Evolutionary conservation across 352 stramenopile species (phyloP).

Genomic region (Globisporangium nagaii): DNA sequence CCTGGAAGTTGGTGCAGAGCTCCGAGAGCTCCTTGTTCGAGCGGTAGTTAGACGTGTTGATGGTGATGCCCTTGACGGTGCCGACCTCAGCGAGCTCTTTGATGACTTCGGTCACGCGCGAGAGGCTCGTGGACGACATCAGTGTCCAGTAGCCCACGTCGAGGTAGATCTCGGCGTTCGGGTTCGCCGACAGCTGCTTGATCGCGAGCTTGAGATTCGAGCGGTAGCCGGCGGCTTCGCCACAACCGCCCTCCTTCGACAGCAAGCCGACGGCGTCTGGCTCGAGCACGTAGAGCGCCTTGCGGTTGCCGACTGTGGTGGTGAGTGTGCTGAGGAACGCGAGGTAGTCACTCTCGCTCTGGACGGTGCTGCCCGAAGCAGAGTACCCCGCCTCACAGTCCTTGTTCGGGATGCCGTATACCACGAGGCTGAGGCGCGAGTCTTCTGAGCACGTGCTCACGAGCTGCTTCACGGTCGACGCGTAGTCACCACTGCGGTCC

Average conservation of each 20-base stretch:
- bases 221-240: slow-evolving; percentile 22
- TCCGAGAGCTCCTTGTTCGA: slow-evolving; percentile 34
- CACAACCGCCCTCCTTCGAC: slow-evolving; percentile 25
- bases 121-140: slow-evolving; percentile 13
- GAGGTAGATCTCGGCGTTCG: slow-evolving; percentile 69
- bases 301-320: slow-evolving; percentile 31
- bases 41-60: slow-evolving; percentile 82
- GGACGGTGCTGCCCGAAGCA: slow-evolving; percentile 21
- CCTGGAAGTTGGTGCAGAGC: slow-evolving; percentile 57
- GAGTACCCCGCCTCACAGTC: slow-evolving; percentile 42
- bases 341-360: slow-evolving; percentile 31
- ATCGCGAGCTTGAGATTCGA: slow-evolving; percentile 49
- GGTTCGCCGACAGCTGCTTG: slow-evolving; percentile 39
- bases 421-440: no score
- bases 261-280: slow-evolving; percentile 56
- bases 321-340: slow-evolving; percentile 40
- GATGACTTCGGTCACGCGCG: slow-evolving; percentile 26
- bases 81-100: slow-evolving; percentile 29
- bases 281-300: slow-evolving; percentile 59
- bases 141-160: slow-evolving; percentile 69
- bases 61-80: slow-evolving; percentile 51
- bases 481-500: no score
- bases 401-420: no score
- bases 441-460: no score
- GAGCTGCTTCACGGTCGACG: no score